These are phyloP conservation scores for Heliosperma pusillum DNA, from an alignment of 148 eudicot species.

Conservation along the genomic window DNA sequence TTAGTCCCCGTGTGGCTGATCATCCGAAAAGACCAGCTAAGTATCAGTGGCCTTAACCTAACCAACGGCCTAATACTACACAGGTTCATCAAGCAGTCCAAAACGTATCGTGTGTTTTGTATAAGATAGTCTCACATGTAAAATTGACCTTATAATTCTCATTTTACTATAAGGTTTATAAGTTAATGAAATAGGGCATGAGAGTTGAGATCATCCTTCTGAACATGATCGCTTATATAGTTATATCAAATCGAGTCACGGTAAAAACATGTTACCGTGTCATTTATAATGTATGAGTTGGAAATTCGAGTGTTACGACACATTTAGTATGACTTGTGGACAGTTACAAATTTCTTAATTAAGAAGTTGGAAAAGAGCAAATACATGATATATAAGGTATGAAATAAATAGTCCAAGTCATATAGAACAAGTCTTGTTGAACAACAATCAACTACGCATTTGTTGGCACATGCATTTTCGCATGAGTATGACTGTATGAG, in stretches of 20 bases:
- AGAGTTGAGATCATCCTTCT: no score
- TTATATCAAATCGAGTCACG: background rate
- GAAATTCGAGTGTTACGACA: background rate
- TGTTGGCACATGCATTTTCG: conserved; percentile 18
- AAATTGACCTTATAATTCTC: no score
- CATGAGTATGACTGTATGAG: background rate
- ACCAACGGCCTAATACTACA: no score
- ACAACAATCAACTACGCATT: background rate
- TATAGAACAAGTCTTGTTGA: conserved; percentile 8
- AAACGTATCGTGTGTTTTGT: no score
- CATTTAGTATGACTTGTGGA: conserved; percentile 15
- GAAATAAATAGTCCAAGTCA: background rate
- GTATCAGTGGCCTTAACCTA: no score
- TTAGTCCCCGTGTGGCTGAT: no score
- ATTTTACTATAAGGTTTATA: no score
- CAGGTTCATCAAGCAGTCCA: no score
- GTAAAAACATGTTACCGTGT: background rate
- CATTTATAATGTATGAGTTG: background rate
- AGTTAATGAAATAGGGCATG: no score
- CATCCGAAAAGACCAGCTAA: no score
- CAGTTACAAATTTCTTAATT: conserved; percentile 12
- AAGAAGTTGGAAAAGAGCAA: background rate
- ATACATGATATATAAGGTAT: background rate
- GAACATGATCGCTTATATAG: no score
- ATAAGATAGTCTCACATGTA: no score